Conservation (phyloP, 768 basidiomycete genomes). For the Coprinopsis cinerea region DNA sequence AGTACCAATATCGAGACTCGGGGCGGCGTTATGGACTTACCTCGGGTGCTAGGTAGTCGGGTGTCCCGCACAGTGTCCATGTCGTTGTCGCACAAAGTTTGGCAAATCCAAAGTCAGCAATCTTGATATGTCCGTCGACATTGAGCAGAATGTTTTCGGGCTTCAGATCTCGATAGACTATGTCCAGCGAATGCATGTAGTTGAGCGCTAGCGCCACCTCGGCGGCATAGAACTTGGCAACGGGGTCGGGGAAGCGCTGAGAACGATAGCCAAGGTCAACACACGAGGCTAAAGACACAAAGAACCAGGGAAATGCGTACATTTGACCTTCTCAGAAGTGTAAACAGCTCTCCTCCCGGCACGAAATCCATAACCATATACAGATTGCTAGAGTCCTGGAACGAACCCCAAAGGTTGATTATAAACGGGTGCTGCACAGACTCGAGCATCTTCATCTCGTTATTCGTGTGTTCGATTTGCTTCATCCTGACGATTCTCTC, state of each 20-base stretch:
- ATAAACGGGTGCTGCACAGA: constrained; percentile 89
- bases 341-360: constrained; percentile 95
- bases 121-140: constrained; percentile 94
- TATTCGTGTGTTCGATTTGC: constrained; percentile 97
- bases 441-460: constrained; percentile 83
- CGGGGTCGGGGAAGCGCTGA: constrained; percentile 92
- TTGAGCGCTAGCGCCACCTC: constrained; percentile 92
- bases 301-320: constrained; percentile 32
- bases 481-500: constrained; percentile 89
- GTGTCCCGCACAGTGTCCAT: constrained; percentile 94
- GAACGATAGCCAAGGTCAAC: constrained; percentile 12
- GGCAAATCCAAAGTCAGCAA: constrained; percentile 96
- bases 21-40: constrained; percentile 27
- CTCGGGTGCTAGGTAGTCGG: constrained; percentile 97
- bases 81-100: constrained; percentile 83
- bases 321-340: constrained; percentile 83
- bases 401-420: constrained; percentile 93
- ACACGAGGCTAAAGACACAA: constrained; percentile 4
- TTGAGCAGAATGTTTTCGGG: constrained; percentile 95
- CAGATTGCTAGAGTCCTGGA: constrained; percentile 87
- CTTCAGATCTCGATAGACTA: constrained; percentile 96
- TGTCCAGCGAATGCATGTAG: constrained; percentile 78
- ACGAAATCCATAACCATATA: constrained; percentile 99
- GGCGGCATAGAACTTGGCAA: constrained; percentile 96
- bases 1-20: neutral